Conservation (phyloP, 352 stramenopile species). For the Pythium volutum region DNA sequence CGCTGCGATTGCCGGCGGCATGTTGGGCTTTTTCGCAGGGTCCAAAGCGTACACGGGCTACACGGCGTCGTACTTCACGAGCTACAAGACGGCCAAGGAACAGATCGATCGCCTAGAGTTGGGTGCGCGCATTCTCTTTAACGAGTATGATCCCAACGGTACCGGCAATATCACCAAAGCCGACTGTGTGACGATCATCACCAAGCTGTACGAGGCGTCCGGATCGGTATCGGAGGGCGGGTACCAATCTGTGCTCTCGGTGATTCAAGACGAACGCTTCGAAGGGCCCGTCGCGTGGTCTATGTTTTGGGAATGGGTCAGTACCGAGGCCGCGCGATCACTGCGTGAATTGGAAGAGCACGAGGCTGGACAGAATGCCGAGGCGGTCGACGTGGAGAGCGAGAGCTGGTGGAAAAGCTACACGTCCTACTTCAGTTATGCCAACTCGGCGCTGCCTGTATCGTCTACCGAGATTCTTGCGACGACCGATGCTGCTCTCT, state of each 20-base stretch:
- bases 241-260: conserved; percentile 53
- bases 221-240: conserved; percentile 60
- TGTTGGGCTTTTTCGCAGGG: conserved; percentile 82
- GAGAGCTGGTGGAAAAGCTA: conserved; percentile 75
- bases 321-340: conserved; percentile 64
- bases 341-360: conserved; percentile 64
- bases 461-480: conserved; percentile 3
- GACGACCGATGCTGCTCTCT: conserved; percentile 26
- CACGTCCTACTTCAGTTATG: conserved; percentile 40
- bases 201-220: conserved; percentile 72
- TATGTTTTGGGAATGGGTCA: conserved; percentile 89
- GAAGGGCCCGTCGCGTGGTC: conserved; percentile 71
- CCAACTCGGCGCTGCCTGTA: conserved; percentile 16
- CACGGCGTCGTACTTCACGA: conserved; percentile 71
- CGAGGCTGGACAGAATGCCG: conserved; percentile 40
- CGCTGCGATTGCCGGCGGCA: conserved; percentile 75
- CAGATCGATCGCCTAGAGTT: conserved; percentile 84
- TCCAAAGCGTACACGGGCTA: conserved; percentile 75
- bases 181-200: conserved; percentile 73
- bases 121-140: conserved; percentile 78
- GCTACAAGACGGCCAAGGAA: conserved; percentile 72
- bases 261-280: conserved; percentile 59
- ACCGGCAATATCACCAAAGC: conserved; percentile 63
- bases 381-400: conserved; percentile 34
- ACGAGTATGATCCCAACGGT: conserved; percentile 69